phyloP scores from a whole-genome alignment of 441 rosid species.

The Adansonia gregorii region DNA sequence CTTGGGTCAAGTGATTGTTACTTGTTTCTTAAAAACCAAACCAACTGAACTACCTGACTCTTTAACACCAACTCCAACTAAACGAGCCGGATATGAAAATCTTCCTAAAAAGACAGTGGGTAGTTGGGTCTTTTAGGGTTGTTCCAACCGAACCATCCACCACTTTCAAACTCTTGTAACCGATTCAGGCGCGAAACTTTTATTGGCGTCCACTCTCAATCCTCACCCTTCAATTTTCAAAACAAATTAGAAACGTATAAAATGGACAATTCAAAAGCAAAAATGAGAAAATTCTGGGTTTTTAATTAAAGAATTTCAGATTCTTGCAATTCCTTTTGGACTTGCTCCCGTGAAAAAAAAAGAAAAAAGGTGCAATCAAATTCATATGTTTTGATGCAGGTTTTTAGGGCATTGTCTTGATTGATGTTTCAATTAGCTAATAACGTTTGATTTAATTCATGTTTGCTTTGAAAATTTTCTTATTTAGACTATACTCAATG shows the following conservation, averaged over 20 bases:
- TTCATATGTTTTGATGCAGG: neutral
- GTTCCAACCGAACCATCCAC: neutral
- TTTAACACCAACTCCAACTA: neutral
- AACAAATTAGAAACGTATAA: neutral
- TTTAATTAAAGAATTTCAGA: neutral
- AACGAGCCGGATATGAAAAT: neutral
- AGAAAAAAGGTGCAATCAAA: neutral
- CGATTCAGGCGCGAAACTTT: constrained; percentile 20
- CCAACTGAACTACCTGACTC: neutral
- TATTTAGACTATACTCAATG: neutral
- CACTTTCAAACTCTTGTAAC: neutral
- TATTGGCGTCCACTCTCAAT: neutral
- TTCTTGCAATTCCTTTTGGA: constrained; percentile 11
- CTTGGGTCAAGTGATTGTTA: too few relatives aligned
- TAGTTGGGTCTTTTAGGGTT: neutral
- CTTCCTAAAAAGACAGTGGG: neutral
- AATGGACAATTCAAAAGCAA: neutral
- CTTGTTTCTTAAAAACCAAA: neutral
- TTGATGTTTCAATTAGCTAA: too few relatives aligned
- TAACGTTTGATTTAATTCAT: neutral
- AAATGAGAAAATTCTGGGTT: neutral
- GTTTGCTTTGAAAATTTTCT: neutral
- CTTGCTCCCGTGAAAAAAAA: neutral
- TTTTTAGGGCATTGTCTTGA: neutral
- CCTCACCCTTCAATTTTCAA: constrained; percentile 10